phyloP scores from a whole-genome alignment of 106 monocot species.

The Iris macrosiphon region DNA sequence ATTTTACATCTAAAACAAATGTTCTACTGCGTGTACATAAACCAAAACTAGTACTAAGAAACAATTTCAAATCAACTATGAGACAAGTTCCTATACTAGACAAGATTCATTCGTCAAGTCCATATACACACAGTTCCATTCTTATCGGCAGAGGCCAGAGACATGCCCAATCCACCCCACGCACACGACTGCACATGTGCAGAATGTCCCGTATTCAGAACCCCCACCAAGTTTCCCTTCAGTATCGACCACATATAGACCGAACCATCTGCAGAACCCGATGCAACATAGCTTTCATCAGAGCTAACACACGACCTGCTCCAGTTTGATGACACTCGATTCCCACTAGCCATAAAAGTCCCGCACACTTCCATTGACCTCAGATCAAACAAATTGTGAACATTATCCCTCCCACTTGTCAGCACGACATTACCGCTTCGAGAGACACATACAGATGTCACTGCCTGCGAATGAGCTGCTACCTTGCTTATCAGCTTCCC shows the following conservation, averaged over 20 bases:
- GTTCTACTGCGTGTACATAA: no score
- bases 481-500: constrained; percentile 67
- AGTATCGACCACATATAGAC: constrained; percentile 73
- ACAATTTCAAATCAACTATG: no score
- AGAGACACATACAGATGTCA: constrained; percentile 77
- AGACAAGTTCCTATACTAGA: no score
- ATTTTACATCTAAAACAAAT: no score
- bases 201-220: constrained; percentile 68
- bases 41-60: no score
- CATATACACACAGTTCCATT: constrained; percentile 82
- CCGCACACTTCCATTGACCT: constrained; percentile 75
- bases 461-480: constrained; percentile 69
- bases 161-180: constrained; percentile 59
- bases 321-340: constrained; percentile 62
- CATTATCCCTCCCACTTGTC: constrained; percentile 86
- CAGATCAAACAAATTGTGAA: constrained; percentile 79
- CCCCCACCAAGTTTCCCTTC: constrained; percentile 24
- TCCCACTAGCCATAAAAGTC: constrained; percentile 51
- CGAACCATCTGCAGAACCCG: constrained; percentile 74
- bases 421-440: constrained; percentile 52
- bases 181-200: constrained; percentile 59
- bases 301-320: constrained; percentile 80
- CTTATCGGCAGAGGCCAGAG: constrained; percentile 68
- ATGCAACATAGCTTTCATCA: constrained; percentile 64
- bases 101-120: constrained; percentile 51